These are phyloP conservation scores for Cladophialophora yegresii DNA, from an alignment of 2,329 filamentous ascomycete species.

Conservation along the genomic window DNA sequence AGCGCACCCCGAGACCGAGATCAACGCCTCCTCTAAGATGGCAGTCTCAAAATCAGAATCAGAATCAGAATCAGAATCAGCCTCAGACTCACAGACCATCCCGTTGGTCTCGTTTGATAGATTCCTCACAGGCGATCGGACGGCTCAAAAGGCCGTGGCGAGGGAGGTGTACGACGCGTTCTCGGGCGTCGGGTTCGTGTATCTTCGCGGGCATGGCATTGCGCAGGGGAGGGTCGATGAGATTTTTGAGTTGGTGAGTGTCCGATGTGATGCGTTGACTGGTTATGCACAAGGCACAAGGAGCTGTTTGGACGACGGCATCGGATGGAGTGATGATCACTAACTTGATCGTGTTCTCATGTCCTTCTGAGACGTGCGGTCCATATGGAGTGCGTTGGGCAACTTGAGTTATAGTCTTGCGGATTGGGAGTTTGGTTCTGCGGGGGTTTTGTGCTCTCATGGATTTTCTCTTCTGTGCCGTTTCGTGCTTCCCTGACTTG, in stretches of 20 bases:
- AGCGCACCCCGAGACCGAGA: too few relatives aligned
- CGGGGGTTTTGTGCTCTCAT: too few relatives aligned
- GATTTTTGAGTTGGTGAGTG: slow-evolving; percentile 30
- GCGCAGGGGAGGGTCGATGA: slow-evolving; percentile 30
- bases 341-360: too few relatives aligned
- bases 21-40: too few relatives aligned
- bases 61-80: background rate
- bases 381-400: too few relatives aligned
- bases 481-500: background rate
- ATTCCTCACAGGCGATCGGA: slow-evolving; percentile 36
- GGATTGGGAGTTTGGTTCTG: too few relatives aligned
- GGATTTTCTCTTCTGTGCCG: too few relatives aligned
- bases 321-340: too few relatives aligned
- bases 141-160: slow-evolving; percentile 37
- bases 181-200: slow-evolving; percentile 46
- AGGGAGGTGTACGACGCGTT: slow-evolving; percentile 45
- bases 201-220: slow-evolving; percentile 46
- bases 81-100: slow-evolving; percentile 34
- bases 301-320: too few relatives aligned
- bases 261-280: background rate
- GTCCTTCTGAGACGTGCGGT: too few relatives aligned
- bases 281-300: too few relatives aligned
- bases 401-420: too few relatives aligned
- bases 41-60: background rate
- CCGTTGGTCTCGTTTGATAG: slow-evolving; percentile 48